Conservation (phyloP, 129 eudicot species). For the Chrysanthemum makinoi region DNA sequence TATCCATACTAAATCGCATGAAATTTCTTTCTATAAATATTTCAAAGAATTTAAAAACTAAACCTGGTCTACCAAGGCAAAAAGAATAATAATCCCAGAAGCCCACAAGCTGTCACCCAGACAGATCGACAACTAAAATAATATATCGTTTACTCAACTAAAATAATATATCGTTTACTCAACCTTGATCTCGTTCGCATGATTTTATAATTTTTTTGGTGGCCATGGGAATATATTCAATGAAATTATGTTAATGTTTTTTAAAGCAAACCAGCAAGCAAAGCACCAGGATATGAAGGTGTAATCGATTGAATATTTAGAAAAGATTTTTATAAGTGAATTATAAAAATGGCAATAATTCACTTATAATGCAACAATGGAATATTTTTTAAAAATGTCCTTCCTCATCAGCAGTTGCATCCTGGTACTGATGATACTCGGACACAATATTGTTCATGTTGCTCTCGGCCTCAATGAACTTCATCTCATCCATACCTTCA, state of each 20-base stretch:
- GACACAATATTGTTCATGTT: conserved; percentile 64
- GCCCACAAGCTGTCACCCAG: neutral
- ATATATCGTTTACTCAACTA: too few species aligned
- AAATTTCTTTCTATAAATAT: conserved; percentile 18
- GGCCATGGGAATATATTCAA: neutral
- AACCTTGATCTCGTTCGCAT: neutral
- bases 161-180: neutral
- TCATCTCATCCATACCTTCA: conserved; percentile 75
- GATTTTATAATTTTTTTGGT: neutral
- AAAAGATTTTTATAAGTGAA: too few species aligned
- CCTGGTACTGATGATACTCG: conserved; percentile 69
- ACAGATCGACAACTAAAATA: neutral
- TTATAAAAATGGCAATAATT: too few species aligned
- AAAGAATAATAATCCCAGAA: conserved; percentile 16
- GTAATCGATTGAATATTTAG: conserved; percentile 34
- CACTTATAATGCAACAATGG: too few species aligned
- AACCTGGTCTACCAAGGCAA: conserved; percentile 15
- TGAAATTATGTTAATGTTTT: conserved; percentile 3
- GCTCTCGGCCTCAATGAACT: conserved; percentile 66
- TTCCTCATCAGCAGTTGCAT: conserved; percentile 67
- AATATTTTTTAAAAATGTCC: too few species aligned
- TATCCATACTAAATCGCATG: conserved; percentile 5
- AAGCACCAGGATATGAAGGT: conserved; percentile 78
- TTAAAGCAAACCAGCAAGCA: conserved; percentile 85
- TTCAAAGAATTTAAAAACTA: conserved; percentile 28